These are phyloP conservation scores for Wickerhamomyces bisporus DNA, from an alignment of 805 yeast species.

Conservation along the genomic window DNA sequence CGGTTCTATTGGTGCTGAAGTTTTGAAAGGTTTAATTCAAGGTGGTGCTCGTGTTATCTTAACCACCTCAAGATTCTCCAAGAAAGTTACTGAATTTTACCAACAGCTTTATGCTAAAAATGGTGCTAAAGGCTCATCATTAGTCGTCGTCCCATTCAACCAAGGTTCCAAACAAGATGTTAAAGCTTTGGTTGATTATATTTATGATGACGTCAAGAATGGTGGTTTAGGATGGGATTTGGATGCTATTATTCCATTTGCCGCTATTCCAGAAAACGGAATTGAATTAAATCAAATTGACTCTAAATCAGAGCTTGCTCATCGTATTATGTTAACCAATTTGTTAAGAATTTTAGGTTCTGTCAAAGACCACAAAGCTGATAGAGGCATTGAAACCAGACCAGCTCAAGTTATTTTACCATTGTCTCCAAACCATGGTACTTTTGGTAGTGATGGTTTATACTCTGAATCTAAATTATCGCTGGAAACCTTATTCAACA, in stretches of 20 bases:
- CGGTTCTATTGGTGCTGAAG: slow-evolving; percentile 97
- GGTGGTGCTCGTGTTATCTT: slow-evolving; percentile 98
- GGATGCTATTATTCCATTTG: slow-evolving; percentile 94
- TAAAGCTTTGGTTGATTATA: slow-evolving; percentile 75
- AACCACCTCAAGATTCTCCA: slow-evolving; percentile 93
- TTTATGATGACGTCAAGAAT: slow-evolving; percentile 75
- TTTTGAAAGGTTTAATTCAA: slow-evolving; percentile 86
- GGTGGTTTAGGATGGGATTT: slow-evolving; percentile 98
- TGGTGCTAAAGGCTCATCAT: slow-evolving; percentile 89
- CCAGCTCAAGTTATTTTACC: slow-evolving; percentile 98
- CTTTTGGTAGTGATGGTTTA: slow-evolving; percentile 96
- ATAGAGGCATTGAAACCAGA: slow-evolving; percentile 79
- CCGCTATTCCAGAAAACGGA: slow-evolving; percentile 99
- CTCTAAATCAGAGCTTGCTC: slow-evolving; percentile 96
- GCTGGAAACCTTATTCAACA: slow-evolving; percentile 93
- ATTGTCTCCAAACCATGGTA: slow-evolving; percentile 97
- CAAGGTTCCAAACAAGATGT: slow-evolving; percentile 97
- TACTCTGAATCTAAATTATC: slow-evolving; percentile 97
- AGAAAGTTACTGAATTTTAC: slow-evolving; percentile 91
- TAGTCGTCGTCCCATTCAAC: slow-evolving; percentile 97
- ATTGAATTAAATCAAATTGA: slow-evolving; percentile 89
- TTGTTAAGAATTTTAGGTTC: slow-evolving; percentile 87
- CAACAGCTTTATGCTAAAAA: slow-evolving; percentile 88
- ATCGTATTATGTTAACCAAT: slow-evolving; percentile 97
- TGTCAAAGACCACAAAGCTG: slow-evolving; percentile 77